Evolutionary conservation across 345 rosid genomes (phyloP), one percentile per base, ranked within the genome.

Genomic region (Salix exigua): DNA sequence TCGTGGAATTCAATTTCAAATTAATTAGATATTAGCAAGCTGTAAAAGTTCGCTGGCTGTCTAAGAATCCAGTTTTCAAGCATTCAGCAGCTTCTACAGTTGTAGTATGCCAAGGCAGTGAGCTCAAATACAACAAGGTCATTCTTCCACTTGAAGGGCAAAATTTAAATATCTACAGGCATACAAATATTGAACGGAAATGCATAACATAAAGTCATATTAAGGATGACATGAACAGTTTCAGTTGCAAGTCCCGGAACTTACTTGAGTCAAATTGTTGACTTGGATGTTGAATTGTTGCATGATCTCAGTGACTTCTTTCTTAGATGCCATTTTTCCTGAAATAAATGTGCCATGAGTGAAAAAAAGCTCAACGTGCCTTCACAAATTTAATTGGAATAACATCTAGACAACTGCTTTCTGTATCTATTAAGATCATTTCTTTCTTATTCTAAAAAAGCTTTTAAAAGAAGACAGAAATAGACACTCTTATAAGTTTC

Each of bases 211-310:
- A 53, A 51, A 26, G 0, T 11, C 53, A n/a, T 67, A 37, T 4
- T 66, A 14, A n/a, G 51, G 14, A 65, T 51, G 66, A 3, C 42
- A 60, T 4, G 3, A 11, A 63, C 60, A 75, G 16, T 28, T 3
- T 66, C 62, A 73, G 63, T 40, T 30, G 73, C 58, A 80, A 73
- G 23, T 71, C 75, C 40, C 46, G 62, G 17, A 65, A 84, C 94
- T 86, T 84, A 90, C 94, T 81, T 96, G 98, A 10, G 98, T 93
- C 87, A 96, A 89, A 88, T 96, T 96, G 85, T 88, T 96, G 85
- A 92, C 96, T 88, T 96, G 99, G 70, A 93, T 96, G 86, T 96
- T 96, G 87, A 93, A 92, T 75, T 87, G 89, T 68, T 81, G 88
- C 64, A 87, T 88, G 12, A 87, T 79, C 79, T 89, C 96, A 35